phyloP scores from a whole-genome alignment of 495 filamentous ascomycete species.

The Staphylotrichum tortipilum region DNA sequence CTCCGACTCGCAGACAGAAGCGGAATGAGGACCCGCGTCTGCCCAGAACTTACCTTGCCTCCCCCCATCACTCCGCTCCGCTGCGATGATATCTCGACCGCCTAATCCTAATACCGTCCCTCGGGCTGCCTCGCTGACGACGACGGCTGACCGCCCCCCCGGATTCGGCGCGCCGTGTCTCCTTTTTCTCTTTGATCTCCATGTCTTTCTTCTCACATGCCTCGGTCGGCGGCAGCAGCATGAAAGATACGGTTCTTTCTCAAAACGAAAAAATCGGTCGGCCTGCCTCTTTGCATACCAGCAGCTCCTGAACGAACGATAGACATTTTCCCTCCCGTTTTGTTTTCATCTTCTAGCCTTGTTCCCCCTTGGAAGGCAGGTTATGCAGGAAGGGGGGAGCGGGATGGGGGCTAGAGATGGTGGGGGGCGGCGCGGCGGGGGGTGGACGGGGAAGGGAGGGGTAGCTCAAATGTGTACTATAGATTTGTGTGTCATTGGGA shows the following conservation, averaged over 20 bases:
- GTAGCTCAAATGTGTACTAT: slow-evolving; percentile 1
- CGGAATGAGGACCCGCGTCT: not conserved
- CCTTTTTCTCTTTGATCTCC: not conserved
- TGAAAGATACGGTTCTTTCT: not conserved
- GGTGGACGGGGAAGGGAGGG: too few relatives aligned
- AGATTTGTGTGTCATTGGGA: not conserved
- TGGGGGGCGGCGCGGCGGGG: not conserved
- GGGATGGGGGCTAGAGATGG: not conserved
- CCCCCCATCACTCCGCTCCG: slow-evolving; percentile 11
- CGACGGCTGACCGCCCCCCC: not conserved
- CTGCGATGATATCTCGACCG: slow-evolving; percentile 13
- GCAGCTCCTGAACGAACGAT: not conserved
- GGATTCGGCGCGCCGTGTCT: not conserved
- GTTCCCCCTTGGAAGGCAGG: too few relatives aligned
- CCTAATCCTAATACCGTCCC: slow-evolving; percentile 20
- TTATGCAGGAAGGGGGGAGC: too few relatives aligned
- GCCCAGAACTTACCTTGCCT: not conserved
- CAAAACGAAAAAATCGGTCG: too few relatives aligned
- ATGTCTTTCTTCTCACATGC: not conserved
- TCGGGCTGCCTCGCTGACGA: not conserved
- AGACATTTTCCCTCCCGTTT: not conserved
- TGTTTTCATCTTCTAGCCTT: not conserved
- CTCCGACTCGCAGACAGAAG: not conserved
- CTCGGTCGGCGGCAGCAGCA: not conserved
- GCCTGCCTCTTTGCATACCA: slow-evolving; percentile 1